Evolutionary conservation across 2,329 filamentous ascomycete species (phyloP).

Genomic region (Mycosphaerella sp.): DNA sequence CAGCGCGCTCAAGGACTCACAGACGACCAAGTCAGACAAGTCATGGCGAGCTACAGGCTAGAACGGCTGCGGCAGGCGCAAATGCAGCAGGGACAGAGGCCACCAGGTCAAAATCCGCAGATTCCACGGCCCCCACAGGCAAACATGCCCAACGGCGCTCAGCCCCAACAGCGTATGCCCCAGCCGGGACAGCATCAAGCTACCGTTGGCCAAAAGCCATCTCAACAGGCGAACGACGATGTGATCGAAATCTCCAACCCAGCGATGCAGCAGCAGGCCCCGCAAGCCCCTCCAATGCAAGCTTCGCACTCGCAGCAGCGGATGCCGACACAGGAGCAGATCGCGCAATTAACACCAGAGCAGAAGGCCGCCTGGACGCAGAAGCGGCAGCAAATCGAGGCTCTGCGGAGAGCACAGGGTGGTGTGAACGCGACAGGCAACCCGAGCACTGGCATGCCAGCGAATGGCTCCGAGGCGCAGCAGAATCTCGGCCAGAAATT

Average conservation of each 20-base stretch:
- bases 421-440: neutral
- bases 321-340: conserved; percentile 20
- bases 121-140: conserved; percentile 17
- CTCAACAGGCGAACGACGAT: conserved; percentile 36
- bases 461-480: neutral
- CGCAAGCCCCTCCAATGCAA: conserved; percentile 32
- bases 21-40: conserved; percentile 40
- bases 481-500: conserved; percentile 4
- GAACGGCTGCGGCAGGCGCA: conserved; percentile 17
- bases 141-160: conserved; percentile 8
- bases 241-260: conserved; percentile 35
- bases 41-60: conserved; percentile 24
- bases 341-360: conserved; percentile 23
- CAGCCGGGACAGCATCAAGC: conserved; percentile 21
- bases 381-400: conserved; percentile 20
- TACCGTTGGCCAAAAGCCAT: conserved; percentile 21
- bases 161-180: conserved; percentile 14
- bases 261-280: conserved; percentile 14
- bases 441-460: neutral
- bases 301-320: conserved; percentile 18
- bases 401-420: conserved; percentile 26
- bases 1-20: conserved; percentile 31
- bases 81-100: conserved; percentile 30
- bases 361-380: conserved; percentile 5
- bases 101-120: conserved; percentile 32